Conservation (phyloP, 805 yeast genomes). For the Yueomyces sp. region DNA sequence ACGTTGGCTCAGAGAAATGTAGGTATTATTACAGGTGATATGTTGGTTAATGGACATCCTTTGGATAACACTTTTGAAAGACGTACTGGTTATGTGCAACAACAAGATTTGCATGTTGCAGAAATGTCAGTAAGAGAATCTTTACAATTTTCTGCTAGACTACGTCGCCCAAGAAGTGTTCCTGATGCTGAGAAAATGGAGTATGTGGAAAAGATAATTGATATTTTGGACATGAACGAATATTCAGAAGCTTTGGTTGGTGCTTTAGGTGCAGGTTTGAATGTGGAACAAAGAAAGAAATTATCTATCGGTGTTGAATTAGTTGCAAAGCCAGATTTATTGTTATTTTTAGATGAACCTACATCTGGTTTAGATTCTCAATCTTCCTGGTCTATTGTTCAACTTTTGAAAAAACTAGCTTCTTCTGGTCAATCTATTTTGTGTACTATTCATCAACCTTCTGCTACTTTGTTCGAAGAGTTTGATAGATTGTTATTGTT, state of each 20-base stretch:
- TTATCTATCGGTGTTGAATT: constrained; percentile 34
- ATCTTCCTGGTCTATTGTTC: constrained; percentile 39
- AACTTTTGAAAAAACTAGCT: constrained; percentile 31
- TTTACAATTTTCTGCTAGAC: constrained; percentile 33
- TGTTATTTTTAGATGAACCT: constrained; percentile 38
- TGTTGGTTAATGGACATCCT: constrained; percentile 39
- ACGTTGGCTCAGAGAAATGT: constrained; percentile 38
- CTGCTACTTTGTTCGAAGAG: constrained; percentile 34
- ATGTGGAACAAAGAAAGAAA: constrained; percentile 32
- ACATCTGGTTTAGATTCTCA: constrained; percentile 42
- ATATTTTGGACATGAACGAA: constrained; percentile 35
- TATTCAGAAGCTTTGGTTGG: constrained; percentile 44
- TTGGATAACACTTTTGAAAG: constrained; percentile 39
- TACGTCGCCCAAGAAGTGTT: constrained; percentile 35
- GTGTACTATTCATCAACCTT: constrained; percentile 47
- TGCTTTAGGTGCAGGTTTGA: constrained; percentile 28
- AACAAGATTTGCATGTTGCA: constrained; percentile 39
- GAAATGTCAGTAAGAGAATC: constrained; percentile 25
- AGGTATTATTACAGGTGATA: constrained; percentile 44
- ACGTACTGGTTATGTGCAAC: constrained; percentile 44
- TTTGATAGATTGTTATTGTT: constrained; percentile 35
- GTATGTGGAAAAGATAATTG: constrained; percentile 39
- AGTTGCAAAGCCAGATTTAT: constrained; percentile 33
- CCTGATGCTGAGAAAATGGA: constrained; percentile 29
- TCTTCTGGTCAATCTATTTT: constrained; percentile 37